phyloP scores from a whole-genome alignment of 257 asterid species.

The Salvia hispanica region DNA sequence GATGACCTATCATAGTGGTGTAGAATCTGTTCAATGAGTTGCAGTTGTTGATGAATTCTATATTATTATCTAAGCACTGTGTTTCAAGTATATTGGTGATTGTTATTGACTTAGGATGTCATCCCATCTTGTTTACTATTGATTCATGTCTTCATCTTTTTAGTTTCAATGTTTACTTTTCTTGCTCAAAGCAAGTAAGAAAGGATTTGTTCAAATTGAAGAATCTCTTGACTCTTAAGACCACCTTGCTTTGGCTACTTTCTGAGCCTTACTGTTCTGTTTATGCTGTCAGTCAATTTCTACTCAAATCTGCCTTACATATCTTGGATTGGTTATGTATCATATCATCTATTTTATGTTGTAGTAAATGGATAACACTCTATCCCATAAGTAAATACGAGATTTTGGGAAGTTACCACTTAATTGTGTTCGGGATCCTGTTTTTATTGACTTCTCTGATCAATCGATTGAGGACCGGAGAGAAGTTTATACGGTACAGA shows the following conservation, averaged over 20 bases:
- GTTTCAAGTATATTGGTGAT: background rate
- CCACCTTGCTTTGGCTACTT: background rate
- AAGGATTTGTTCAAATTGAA: background rate
- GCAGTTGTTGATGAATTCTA: background rate
- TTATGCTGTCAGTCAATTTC: background rate
- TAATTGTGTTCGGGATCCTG: background rate
- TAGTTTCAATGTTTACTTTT: too few relatives aligned
- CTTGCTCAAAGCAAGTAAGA: too few relatives aligned
- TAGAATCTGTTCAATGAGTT: background rate
- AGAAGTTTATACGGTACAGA: slow-evolving; percentile 3
- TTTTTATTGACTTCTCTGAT: background rate
- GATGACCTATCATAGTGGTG: background rate
- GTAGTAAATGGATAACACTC: background rate
- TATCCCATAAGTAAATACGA: background rate
- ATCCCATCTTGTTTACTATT: background rate
- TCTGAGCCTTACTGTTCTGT: background rate
- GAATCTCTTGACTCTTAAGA: background rate
- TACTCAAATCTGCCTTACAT: background rate
- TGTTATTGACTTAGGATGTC: background rate
- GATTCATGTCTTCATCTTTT: background rate
- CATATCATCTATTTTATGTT: background rate
- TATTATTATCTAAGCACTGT: background rate
- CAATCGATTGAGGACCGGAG: background rate
- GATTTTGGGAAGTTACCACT: background rate
- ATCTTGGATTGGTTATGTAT: background rate